Evolutionary conservation across 352 stramenopile genomes (phyloP).

Genomic region (Plasmopara viticola): DNA sequence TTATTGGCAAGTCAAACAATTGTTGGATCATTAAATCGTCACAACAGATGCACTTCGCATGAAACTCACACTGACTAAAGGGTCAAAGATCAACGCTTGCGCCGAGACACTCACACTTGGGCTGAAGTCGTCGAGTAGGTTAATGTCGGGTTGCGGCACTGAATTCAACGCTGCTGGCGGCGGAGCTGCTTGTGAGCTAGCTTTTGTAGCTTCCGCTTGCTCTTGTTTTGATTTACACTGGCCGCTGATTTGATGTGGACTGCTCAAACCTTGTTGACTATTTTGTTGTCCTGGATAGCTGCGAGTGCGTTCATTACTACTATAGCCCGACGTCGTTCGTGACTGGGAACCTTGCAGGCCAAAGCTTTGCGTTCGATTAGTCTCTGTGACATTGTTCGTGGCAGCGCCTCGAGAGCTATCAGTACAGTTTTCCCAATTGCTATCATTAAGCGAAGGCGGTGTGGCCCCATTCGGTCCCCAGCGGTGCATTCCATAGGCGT

Average conservation of each 20-base stretch:
- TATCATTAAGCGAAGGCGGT: slow-evolving; percentile 23
- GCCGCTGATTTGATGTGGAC: slow-evolving; percentile 12
- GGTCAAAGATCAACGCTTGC: slow-evolving; percentile 71
- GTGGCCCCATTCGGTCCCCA: slow-evolving; percentile 57
- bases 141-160: slow-evolving; percentile 60
- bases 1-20: slow-evolving; percentile 21
- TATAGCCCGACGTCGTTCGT: slow-evolving; percentile 15
- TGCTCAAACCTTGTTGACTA: slow-evolving; percentile 13
- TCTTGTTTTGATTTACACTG: slow-evolving; percentile 28
- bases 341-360: slow-evolving; percentile 14
- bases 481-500: slow-evolving; percentile 53
- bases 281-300: slow-evolving; percentile 26
- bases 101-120: slow-evolving; percentile 54
- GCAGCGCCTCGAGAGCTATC: slow-evolving; percentile 16
- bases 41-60: background rate
- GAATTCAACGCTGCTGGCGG: slow-evolving; percentile 20
- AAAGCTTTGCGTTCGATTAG: slow-evolving; percentile 24
- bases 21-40: slow-evolving; percentile 12
- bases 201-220: slow-evolving; percentile 10
- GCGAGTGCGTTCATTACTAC: slow-evolving; percentile 18
- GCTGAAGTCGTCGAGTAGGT: slow-evolving; percentile 69
- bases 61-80: slow-evolving; percentile 48
- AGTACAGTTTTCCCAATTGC: slow-evolving; percentile 22
- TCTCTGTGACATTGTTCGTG: slow-evolving; percentile 10
- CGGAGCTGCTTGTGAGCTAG: slow-evolving; percentile 13